Percentiles rank a stretch among this genome's conserved stretches.
These are phyloP conservation scores for Pythium scleroteichum DNA, from an alignment of 352 stramenopile genomes.

Conservation along the genomic window DNA sequence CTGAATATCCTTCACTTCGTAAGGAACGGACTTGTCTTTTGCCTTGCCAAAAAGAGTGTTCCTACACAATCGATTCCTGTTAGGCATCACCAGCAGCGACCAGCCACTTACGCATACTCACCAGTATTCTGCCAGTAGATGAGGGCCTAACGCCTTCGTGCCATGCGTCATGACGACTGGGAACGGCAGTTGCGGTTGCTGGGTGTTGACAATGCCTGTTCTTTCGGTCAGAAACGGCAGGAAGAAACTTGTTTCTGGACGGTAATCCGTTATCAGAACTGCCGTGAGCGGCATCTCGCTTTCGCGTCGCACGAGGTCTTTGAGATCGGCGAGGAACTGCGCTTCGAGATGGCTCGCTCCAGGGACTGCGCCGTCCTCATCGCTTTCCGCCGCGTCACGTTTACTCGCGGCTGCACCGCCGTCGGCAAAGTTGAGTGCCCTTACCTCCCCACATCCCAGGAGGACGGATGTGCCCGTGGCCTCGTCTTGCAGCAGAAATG, in stretches of 20 bases:
- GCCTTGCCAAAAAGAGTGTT: conserved; percentile 42
- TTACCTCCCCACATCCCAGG: conserved; percentile 62
- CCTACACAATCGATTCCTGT: conserved; percentile 26
- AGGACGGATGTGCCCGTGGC: conserved; percentile 46
- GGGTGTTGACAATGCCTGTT: conserved; percentile 32
- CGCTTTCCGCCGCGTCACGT: conserved; percentile 31
- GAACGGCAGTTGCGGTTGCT: conserved; percentile 32
- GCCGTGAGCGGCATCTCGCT: conserved; percentile 41
- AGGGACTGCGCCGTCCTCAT: conserved; percentile 40
- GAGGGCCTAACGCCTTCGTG: conserved; percentile 69
- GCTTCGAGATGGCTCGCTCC: conserved; percentile 29
- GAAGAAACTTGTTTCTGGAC: conserved; percentile 68
- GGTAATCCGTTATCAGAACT: conserved; percentile 70
- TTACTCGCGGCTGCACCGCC: conserved; percentile 8
- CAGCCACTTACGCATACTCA: conserved; percentile 10
- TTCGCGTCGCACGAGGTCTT: conserved; percentile 49
- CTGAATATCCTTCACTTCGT: conserved; percentile 61
- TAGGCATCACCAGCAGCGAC: not conserved
- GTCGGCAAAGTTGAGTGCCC: conserved; percentile 17
- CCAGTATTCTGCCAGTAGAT: conserved; percentile 78
- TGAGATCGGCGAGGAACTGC: conserved; percentile 64
- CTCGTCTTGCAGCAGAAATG: conserved; percentile 71
- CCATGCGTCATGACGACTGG: conserved; percentile 74
- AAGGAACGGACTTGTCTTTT: conserved; percentile 52
- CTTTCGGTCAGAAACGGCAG: conserved; percentile 74